Evolutionary conservation across 1,284 basidiomycete genomes (phyloP).

Genomic region (Boletellus deceptivus): DNA sequence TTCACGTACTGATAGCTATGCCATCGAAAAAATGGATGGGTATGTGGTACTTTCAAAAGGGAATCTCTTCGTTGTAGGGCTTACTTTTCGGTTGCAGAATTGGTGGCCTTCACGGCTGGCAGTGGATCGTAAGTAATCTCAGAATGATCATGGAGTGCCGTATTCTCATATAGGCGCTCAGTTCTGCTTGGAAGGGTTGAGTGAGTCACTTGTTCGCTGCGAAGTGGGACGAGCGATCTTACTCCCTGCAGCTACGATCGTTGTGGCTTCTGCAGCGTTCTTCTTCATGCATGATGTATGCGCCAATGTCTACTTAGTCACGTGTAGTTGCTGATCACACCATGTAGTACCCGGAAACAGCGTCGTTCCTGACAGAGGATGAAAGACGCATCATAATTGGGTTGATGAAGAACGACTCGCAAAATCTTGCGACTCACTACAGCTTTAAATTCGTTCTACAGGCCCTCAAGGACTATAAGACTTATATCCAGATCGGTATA

Average conservation of each 20-base stretch:
- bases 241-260: slow-evolving; percentile 32
- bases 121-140: slow-evolving; percentile 47
- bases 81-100: slow-evolving; percentile 18
- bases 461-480: slow-evolving; percentile 43
- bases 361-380: slow-evolving; percentile 39
- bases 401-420: slow-evolving; percentile 41
- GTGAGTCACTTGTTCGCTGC: slow-evolving; percentile 1
- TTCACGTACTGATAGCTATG: slow-evolving; percentile 22
- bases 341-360: slow-evolving; percentile 46
- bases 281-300: slow-evolving; percentile 45
- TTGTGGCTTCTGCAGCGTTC: slow-evolving; percentile 38
- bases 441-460: slow-evolving; percentile 38
- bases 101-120: slow-evolving; percentile 40
- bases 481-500: slow-evolving; percentile 43
- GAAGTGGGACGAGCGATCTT: neutral
- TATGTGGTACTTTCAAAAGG: slow-evolving; percentile 15
- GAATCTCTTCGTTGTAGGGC: neutral
- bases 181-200: slow-evolving; percentile 30
- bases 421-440: slow-evolving; percentile 35
- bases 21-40: slow-evolving; percentile 38
- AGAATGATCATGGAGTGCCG: neutral
- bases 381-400: slow-evolving; percentile 36
- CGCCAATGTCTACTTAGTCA: neutral
- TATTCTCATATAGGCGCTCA: slow-evolving; percentile 4
- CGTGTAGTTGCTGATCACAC: neutral